Percentiles rank a stretch among this genome's conserved stretches.
phyloP scores from a whole-genome alignment of 129 eudicot genomes.

The Ambrosia trifida region DNA sequence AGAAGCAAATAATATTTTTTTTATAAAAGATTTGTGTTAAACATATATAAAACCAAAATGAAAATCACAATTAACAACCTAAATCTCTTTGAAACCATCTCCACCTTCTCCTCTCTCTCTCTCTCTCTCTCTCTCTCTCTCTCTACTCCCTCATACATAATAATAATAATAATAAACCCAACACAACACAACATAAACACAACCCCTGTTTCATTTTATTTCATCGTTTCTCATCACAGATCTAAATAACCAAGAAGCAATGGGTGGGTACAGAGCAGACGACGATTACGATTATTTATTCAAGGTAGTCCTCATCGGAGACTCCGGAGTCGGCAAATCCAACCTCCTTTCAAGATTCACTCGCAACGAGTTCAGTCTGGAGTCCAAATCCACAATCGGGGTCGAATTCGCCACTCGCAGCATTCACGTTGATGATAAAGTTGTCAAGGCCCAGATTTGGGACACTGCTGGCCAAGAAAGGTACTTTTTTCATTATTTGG shows the following conservation, averaged over 20 bases:
- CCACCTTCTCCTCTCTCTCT: no score
- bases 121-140: no score
- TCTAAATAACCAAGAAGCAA: neutral
- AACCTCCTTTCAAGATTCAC: slow-evolving; percentile 57
- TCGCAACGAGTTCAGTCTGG: slow-evolving; percentile 64
- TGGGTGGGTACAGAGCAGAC: slow-evolving; percentile 62
- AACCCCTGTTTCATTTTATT: no score
- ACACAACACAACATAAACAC: no score
- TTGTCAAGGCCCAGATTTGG: slow-evolving; percentile 77
- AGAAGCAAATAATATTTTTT: no score
- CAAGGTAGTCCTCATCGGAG: slow-evolving; percentile 61
- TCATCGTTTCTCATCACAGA: no score
- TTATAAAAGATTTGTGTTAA: no score
- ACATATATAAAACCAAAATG: no score
- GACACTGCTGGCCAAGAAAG: slow-evolving; percentile 68
- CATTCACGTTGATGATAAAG: slow-evolving; percentile 57
- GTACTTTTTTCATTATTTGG: slow-evolving; percentile 20
- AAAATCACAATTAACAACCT: no score
- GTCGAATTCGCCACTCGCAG: slow-evolving; percentile 69
- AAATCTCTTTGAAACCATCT: no score
- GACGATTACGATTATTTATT: slow-evolving; percentile 61
- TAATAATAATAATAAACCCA: no score
- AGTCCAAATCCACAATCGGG: slow-evolving; percentile 67
- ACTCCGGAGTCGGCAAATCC: slow-evolving; percentile 58
- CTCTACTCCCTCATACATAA: no score